phyloP scores from a whole-genome alignment of 495 filamentous ascomycete species.

The Apiosordaria backusii region DNA sequence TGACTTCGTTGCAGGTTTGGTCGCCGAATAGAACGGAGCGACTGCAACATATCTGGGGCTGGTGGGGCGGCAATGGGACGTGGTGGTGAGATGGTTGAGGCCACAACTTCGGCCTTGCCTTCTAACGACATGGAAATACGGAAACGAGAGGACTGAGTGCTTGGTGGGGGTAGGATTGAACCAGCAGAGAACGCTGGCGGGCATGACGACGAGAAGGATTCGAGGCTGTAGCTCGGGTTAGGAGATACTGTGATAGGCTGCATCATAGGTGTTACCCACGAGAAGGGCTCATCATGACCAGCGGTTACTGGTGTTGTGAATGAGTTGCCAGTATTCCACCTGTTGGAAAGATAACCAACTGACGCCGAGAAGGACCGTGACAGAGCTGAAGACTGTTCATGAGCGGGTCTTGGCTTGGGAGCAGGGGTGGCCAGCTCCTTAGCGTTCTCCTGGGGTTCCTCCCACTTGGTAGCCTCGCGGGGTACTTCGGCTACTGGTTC shows the following conservation, averaged over 20 bases:
- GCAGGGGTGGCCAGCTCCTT: constrained; percentile 18
- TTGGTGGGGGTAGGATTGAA: constrained; percentile 27
- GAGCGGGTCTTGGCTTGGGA: constrained; percentile 8
- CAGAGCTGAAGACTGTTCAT: constrained; percentile 6
- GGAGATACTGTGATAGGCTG: neutral
- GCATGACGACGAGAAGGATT: constrained; percentile 37
- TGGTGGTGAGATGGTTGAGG: constrained; percentile 70
- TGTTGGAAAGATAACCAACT: constrained; percentile 38
- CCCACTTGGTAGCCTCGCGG: constrained; percentile 5
- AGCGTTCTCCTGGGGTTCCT: neutral
- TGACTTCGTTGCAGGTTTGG: constrained; percentile 52
- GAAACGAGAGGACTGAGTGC: constrained; percentile 47
- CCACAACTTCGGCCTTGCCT: constrained; percentile 76
- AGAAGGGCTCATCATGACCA: constrained; percentile 38
- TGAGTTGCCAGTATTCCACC: constrained; percentile 37
- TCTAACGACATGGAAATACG: constrained; percentile 73
- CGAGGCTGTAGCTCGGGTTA: constrained; percentile 26
- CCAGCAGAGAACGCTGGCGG: constrained; percentile 27
- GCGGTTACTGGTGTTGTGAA: constrained; percentile 35
- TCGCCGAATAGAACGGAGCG: constrained; percentile 52
- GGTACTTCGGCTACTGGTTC: constrained; percentile 9
- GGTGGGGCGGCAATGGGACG: constrained; percentile 33
- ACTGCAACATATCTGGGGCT: constrained; percentile 30
- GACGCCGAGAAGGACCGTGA: constrained; percentile 35
- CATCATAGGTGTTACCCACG: constrained; percentile 17